These are phyloP conservation scores for Epichloe coenophiala DNA, from an alignment of 2,329 filamentous ascomycete species.

Conservation along the genomic window DNA sequence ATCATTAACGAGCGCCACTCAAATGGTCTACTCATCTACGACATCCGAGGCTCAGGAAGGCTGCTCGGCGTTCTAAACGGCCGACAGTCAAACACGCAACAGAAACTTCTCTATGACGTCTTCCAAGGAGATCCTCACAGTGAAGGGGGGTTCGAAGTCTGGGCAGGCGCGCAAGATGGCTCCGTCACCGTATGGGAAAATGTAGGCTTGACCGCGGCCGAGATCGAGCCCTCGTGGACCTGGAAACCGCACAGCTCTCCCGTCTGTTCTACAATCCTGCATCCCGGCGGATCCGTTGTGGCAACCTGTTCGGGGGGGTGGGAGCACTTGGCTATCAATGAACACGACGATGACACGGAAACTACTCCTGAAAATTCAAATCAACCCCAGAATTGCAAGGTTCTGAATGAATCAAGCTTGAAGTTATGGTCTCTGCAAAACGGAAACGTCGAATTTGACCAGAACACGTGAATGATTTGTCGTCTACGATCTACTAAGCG, in stretches of 20 bases:
- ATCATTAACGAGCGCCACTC: slow-evolving; percentile 48
- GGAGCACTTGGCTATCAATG: slow-evolving; percentile 17
- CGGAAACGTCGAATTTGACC: neutral
- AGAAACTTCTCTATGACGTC: slow-evolving; percentile 41
- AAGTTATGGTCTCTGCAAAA: slow-evolving; percentile 5
- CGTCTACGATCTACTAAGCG: neutral
- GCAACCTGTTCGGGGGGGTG: slow-evolving; percentile 46
- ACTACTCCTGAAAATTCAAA: neutral
- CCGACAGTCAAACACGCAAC: slow-evolving; percentile 37
- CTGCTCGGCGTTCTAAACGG: slow-evolving; percentile 41
- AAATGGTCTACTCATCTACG: slow-evolving; percentile 44
- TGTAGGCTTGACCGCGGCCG: slow-evolving; percentile 34
- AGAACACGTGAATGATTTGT: neutral
- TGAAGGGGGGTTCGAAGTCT: slow-evolving; percentile 41
- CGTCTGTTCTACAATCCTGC: slow-evolving; percentile 36
- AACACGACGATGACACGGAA: neutral
- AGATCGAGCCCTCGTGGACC: slow-evolving; percentile 31
- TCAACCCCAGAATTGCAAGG: neutral
- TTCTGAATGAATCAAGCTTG: slow-evolving; percentile 6
- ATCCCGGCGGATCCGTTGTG: slow-evolving; percentile 39
- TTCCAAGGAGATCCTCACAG: slow-evolving; percentile 27
- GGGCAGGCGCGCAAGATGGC: slow-evolving; percentile 44
- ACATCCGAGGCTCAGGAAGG: slow-evolving; percentile 44
- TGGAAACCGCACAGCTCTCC: slow-evolving; percentile 35
- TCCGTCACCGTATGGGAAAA: slow-evolving; percentile 44